phyloP scores from a whole-genome alignment of 768 basidiomycete genomes.

The Baorangia bicolor region DNA sequence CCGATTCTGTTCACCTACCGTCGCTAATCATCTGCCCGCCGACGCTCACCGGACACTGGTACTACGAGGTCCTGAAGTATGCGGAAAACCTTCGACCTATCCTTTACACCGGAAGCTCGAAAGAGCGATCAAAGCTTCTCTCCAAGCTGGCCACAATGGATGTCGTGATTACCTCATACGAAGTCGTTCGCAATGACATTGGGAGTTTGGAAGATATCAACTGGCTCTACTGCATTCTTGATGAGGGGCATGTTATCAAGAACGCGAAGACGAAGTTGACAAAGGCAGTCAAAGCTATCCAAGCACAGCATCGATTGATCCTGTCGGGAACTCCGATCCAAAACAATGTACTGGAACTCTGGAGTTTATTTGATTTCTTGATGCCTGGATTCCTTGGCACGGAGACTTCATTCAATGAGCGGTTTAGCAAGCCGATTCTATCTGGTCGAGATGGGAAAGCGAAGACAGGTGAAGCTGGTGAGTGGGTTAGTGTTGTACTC shows the following conservation, averaged over 20 bases:
- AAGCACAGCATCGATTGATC: conserved; percentile 90
- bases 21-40: conserved; percentile 96
- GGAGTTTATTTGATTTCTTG: conserved; percentile 98
- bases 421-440: conserved; percentile 93
- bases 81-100: conserved; percentile 79
- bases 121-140: conserved; percentile 73
- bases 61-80: conserved; percentile 95
- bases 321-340: conserved; percentile 98
- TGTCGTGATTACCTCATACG: conserved; percentile 96
- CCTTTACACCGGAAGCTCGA: conserved; percentile 84
- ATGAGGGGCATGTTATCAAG: conserved; percentile 99
- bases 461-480: conserved; percentile 92
- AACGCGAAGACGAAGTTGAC: conserved; percentile 98
- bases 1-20: conserved; percentile 82
- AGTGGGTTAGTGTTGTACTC: conserved; percentile 27
- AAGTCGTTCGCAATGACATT: conserved; percentile 95
- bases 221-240: conserved; percentile 96
- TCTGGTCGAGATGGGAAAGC: conserved; percentile 94
- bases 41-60: conserved; percentile 98
- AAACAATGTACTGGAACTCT: conserved; percentile 96
- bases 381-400: conserved; percentile 99
- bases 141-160: conserved; percentile 70
- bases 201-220: conserved; percentile 64
- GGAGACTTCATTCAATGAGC: conserved; percentile 90
- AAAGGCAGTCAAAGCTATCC: conserved; percentile 89